Conservation (phyloP, 495 filamentous ascomycete genomes). For the Venustampulla echinocandica region DNA sequence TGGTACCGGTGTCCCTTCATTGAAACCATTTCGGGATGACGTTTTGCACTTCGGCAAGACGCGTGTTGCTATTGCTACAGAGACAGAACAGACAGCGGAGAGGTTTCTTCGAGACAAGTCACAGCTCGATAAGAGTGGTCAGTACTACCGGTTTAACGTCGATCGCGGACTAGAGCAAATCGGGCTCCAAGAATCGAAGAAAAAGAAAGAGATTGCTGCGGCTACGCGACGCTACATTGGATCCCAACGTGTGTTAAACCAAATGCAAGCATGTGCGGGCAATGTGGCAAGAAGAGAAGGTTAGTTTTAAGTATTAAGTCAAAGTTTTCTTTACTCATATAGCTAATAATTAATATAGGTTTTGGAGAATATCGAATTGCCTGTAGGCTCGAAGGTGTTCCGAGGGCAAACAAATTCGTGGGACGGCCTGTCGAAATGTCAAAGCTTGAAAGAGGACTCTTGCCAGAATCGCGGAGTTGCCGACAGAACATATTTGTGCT, state of each 20-base stretch:
- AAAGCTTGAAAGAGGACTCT: conserved; percentile 10
- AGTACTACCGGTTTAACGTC: conserved; percentile 41
- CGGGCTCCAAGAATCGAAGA: conserved; percentile 31
- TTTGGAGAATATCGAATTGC: no score
- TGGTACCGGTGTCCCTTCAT: conserved; percentile 33
- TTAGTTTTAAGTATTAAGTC: not conserved
- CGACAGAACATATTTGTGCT: conserved; percentile 20
- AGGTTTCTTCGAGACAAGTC: conserved; percentile 32
- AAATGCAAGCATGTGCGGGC: conserved; percentile 26
- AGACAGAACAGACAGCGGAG: conserved; percentile 34
- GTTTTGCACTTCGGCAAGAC: conserved; percentile 26
- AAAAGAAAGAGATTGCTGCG: conserved; percentile 30
- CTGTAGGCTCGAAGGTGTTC: no score
- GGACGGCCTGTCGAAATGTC: conserved; percentile 18
- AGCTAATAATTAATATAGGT: no score
- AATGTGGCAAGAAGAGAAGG: not conserved
- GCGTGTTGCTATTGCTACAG: conserved; percentile 26
- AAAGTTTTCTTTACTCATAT: no score
- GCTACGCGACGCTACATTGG: conserved; percentile 34
- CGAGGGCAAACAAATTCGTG: conserved; percentile 3
- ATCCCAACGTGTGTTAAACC: conserved; percentile 29
- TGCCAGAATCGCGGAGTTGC: conserved; percentile 13
- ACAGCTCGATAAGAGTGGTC: conserved; percentile 26
- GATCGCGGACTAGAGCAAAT: conserved; percentile 34
- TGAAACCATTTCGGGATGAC: conserved; percentile 25